Conservation (phyloP, 176 grass and related monocot genomes). For the Musa schizocarpa region DNA sequence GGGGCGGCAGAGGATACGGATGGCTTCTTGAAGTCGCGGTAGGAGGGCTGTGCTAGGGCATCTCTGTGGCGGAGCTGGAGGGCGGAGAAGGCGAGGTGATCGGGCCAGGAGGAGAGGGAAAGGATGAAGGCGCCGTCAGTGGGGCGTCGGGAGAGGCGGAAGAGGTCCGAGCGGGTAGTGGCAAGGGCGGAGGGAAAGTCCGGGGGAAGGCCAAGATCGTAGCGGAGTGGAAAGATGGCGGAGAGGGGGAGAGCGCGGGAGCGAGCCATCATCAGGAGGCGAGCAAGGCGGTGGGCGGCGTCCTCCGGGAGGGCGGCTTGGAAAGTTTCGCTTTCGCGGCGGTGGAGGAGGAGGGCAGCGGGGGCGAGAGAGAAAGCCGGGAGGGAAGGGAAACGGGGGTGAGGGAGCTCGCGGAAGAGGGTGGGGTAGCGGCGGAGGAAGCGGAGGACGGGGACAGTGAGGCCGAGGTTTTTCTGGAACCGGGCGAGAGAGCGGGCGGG, state of each 20-base stretch:
- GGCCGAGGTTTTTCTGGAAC: constrained; percentile 64
- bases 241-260: constrained; percentile 62
- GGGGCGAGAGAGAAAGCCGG: constrained; percentile 61
- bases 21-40: constrained; percentile 48
- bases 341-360: constrained; percentile 39
- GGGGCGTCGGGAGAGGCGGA: constrained; percentile 43
- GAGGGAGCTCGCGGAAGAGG: constrained; percentile 58
- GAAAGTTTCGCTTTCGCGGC: constrained; percentile 28
- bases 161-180: constrained; percentile 40
- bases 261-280: constrained; percentile 65
- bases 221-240: constrained; percentile 60
- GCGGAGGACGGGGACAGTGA: constrained; percentile 71
- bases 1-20: constrained; percentile 50
- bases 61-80: constrained; percentile 55
- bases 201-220: constrained; percentile 70
- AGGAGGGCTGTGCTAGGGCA: constrained; percentile 37
- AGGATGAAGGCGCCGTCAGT: constrained; percentile 18
- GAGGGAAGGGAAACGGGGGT: constrained; percentile 70
- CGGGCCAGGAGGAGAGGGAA: constrained; percentile 28
- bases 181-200: constrained; percentile 56
- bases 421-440: constrained; percentile 90
- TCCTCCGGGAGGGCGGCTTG: constrained; percentile 7
- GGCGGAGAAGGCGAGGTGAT: constrained; percentile 44
- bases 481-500: constrained; percentile 54
- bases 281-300: constrained; percentile 66